Evolutionary conservation across 2,329 filamentous ascomycete genomes (phyloP).

Genomic region (Arthrinium puccinioides): DNA sequence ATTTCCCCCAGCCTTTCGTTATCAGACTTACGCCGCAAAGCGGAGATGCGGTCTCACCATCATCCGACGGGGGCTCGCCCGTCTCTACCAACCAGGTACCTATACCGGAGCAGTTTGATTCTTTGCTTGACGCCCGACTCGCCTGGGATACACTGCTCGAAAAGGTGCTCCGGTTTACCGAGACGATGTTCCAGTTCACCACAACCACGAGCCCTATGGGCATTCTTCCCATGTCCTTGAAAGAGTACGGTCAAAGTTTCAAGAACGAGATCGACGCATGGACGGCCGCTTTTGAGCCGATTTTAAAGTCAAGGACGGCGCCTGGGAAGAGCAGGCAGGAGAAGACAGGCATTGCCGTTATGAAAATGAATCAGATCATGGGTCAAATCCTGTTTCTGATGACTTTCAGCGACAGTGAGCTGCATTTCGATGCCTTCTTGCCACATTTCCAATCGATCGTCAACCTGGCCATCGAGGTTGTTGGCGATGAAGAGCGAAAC

Average conservation of each 20-base stretch:
- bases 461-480: slow-evolving; percentile 49
- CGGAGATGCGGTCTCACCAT: slow-evolving; percentile 30
- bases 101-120: slow-evolving; percentile 39
- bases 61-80: slow-evolving; percentile 35
- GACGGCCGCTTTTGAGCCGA: slow-evolving; percentile 47
- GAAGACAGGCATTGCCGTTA: slow-evolving; percentile 51
- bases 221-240: slow-evolving; percentile 40
- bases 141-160: slow-evolving; percentile 51
- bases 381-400: slow-evolving; percentile 49
- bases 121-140: slow-evolving; percentile 45
- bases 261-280: slow-evolving; percentile 45
- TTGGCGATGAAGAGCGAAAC: slow-evolving; percentile 48
- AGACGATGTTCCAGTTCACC: slow-evolving; percentile 41
- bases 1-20: slow-evolving; percentile 56
- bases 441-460: slow-evolving; percentile 48
- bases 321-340: slow-evolving; percentile 46
- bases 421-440: slow-evolving; percentile 48
- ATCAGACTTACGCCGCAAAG: slow-evolving; percentile 39
- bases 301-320: slow-evolving; percentile 41
- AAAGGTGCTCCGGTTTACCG: slow-evolving; percentile 50
- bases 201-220: slow-evolving; percentile 43
- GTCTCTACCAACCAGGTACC: slow-evolving; percentile 28
- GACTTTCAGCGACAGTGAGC: slow-evolving; percentile 52
- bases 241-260: slow-evolving; percentile 40
- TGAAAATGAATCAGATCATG: slow-evolving; percentile 58